These are phyloP conservation scores for Phytophthora europaea DNA, from an alignment of 352 stramenopile species.

Conservation along the genomic window DNA sequence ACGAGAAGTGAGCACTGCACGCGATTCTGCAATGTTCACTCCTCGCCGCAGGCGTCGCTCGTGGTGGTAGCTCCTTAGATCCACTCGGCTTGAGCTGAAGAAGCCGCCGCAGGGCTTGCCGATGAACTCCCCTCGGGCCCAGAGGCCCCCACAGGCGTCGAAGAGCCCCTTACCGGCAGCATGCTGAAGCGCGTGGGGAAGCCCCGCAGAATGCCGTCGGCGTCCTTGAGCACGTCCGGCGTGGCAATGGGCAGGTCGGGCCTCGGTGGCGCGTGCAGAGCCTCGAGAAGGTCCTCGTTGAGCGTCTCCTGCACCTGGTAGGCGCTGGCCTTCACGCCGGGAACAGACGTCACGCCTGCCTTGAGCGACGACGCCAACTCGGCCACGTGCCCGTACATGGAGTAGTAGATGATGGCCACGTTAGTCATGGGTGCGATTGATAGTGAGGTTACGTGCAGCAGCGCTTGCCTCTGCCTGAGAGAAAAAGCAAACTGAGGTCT, in stretches of 20 bases:
- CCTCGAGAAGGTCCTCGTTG: constrained; percentile 70
- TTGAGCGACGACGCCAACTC: constrained; percentile 76
- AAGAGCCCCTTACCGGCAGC: too few relatives aligned
- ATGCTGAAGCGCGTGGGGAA: constrained; percentile 87
- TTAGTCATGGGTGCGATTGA: constrained; percentile 71
- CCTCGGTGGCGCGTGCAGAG: constrained; percentile 79
- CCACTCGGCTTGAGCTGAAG: too few relatives aligned
- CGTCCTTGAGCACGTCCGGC: constrained; percentile 65
- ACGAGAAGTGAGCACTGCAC: too few relatives aligned
- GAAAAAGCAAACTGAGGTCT: too few relatives aligned
- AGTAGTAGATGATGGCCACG: constrained; percentile 86
- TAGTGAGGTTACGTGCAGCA: too few relatives aligned
- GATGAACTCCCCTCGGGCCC: too few relatives aligned
- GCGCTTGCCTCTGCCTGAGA: too few relatives aligned
- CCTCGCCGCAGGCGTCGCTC: too few relatives aligned
- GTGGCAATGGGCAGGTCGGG: constrained; percentile 62
- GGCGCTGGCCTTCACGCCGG: constrained; percentile 62
- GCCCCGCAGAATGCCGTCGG: constrained; percentile 88
- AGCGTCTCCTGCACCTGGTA: constrained; percentile 87
- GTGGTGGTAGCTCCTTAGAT: too few relatives aligned
- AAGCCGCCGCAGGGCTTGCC: too few relatives aligned
- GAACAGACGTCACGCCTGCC: constrained; percentile 61
- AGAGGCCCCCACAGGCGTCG: too few relatives aligned
- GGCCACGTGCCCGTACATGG: constrained; percentile 85
- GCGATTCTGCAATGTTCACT: too few relatives aligned